phyloP scores from a whole-genome alignment of 306 rosid genomes.

The Citrullus amarus region DNA sequence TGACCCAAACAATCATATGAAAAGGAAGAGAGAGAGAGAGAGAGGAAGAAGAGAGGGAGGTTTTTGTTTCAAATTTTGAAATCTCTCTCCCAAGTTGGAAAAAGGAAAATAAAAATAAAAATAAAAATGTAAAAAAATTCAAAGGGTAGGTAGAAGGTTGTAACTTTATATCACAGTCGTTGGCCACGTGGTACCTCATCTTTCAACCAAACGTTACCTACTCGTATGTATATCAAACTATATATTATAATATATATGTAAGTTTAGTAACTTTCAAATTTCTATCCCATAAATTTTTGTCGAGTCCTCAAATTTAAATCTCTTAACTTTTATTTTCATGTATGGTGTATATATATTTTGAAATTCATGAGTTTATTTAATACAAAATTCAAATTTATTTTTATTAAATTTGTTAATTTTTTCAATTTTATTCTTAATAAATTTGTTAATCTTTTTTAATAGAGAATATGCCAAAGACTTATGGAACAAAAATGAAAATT shows the following conservation, averaged over 20 bases:
- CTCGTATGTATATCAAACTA: background rate
- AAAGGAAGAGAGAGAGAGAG: background rate
- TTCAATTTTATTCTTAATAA: no score
- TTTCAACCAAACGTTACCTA: background rate
- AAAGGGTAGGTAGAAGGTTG: slow-evolving; percentile 28
- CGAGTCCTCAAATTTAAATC: no score
- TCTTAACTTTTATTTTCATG: no score
- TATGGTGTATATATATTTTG: no score
- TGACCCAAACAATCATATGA: slow-evolving; percentile 4
- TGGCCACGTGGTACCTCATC: slow-evolving; percentile 42
- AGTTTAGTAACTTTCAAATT: background rate
- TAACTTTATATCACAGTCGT: slow-evolving; percentile 23
- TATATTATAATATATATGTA: no score
- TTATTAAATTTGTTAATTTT: no score
- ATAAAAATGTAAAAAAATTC: slow-evolving; percentile 1
- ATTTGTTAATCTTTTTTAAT: no score
- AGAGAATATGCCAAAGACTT: no score
- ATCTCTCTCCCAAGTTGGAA: slow-evolving; percentile 9
- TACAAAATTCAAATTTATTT: no score
- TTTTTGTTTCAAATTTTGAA: slow-evolving; percentile 76
- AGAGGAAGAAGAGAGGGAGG: slow-evolving; percentile 25
- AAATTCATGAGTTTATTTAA: no score
- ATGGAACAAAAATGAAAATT: no score
- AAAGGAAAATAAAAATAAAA: background rate
- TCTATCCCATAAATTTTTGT: no score